phyloP scores from a whole-genome alignment of 2,329 filamentous ascomycete genomes.

The Paracoccidioides lutzii region DNA sequence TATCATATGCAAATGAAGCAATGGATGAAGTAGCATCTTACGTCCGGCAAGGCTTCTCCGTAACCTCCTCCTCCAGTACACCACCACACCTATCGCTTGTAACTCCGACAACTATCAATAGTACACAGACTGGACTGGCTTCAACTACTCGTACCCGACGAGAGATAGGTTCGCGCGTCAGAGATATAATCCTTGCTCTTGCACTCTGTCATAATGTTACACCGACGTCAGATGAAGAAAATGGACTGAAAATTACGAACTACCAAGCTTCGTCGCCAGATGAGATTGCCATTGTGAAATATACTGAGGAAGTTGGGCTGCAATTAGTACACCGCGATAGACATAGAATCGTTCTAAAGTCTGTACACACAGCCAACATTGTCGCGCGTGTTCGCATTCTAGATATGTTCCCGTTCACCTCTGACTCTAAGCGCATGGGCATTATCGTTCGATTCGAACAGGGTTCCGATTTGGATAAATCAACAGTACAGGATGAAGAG shows the following conservation, averaged over 20 bases:
- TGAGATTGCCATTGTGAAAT: slow-evolving; percentile 93
- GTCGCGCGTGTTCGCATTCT: slow-evolving; percentile 80
- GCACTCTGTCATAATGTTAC: slow-evolving; percentile 97
- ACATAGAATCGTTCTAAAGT: slow-evolving; percentile 70
- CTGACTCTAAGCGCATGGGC: slow-evolving; percentile 95
- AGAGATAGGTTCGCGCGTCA: slow-evolving; percentile 85
- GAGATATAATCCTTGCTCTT: slow-evolving; percentile 82
- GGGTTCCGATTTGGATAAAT: slow-evolving; percentile 35
- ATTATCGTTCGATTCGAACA: slow-evolving; percentile 81
- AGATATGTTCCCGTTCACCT: slow-evolving; percentile 94
- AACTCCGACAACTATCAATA: slow-evolving; percentile 62
- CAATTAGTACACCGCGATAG: slow-evolving; percentile 76
- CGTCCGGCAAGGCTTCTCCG: slow-evolving; percentile 67
- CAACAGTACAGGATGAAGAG: slow-evolving; percentile 50
- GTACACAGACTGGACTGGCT: slow-evolving; percentile 42
- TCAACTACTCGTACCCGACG: slow-evolving; percentile 69
- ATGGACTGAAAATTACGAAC: slow-evolving; percentile 62
- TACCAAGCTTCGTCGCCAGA: slow-evolving; percentile 97
- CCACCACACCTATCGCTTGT: slow-evolving; percentile 44
- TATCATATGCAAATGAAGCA: slow-evolving; percentile 94
- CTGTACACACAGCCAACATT: slow-evolving; percentile 55
- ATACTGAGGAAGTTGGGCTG: slow-evolving; percentile 86
- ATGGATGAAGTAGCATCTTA: slow-evolving; percentile 95
- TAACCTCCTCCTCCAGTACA: slow-evolving; percentile 32
- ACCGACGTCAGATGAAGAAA: slow-evolving; percentile 71